Evolutionary conservation across 2,329 filamentous ascomycete genomes (phyloP).

Genomic region (Fusarium sp.): DNA sequence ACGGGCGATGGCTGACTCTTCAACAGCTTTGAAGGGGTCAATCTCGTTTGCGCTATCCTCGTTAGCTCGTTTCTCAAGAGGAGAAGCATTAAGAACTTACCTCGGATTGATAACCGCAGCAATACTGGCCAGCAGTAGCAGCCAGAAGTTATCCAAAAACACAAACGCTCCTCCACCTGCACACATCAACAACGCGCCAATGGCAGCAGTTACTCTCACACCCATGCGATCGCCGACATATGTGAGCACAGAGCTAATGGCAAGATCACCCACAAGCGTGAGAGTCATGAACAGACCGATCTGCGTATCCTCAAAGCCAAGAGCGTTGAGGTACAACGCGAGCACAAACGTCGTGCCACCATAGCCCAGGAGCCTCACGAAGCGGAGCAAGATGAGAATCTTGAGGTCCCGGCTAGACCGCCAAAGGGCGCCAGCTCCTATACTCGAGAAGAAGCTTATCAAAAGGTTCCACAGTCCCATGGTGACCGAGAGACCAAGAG

Average conservation of each 20-base stretch:
- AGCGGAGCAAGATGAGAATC: constrained; percentile 32
- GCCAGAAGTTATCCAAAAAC: constrained; percentile 33
- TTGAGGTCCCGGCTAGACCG: constrained; percentile 33
- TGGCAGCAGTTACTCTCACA: constrained; percentile 16
- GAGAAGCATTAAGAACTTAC: neutral
- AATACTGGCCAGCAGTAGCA: constrained; percentile 29
- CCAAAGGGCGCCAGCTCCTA: constrained; percentile 34
- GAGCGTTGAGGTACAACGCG: constrained; percentile 33
- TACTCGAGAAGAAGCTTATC: constrained; percentile 20
- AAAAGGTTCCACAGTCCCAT: constrained; percentile 16
- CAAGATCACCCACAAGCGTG: constrained; percentile 35
- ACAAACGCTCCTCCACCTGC: constrained; percentile 28
- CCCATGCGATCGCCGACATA: constrained; percentile 34
- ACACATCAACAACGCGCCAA: constrained; percentile 33
- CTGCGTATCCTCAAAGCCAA: constrained; percentile 30
- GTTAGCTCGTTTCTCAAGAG: neutral
- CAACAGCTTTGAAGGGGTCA: constrained; percentile 39
- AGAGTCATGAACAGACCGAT: constrained; percentile 38
- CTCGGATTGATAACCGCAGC: constrained; percentile 35
- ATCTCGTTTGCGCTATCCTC: constrained; percentile 33
- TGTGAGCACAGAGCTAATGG: constrained; percentile 36
- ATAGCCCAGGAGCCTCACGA: constrained; percentile 34
- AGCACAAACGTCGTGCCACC: constrained; percentile 35
- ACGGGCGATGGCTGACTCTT: constrained; percentile 34
- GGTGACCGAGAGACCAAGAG: neutral